Percentiles rank a stretch among this genome's conserved stretches.
These are phyloP conservation scores for Termitomyces sp. DNA, from an alignment of 768 basidiomycete species.

Conservation along the genomic window DNA sequence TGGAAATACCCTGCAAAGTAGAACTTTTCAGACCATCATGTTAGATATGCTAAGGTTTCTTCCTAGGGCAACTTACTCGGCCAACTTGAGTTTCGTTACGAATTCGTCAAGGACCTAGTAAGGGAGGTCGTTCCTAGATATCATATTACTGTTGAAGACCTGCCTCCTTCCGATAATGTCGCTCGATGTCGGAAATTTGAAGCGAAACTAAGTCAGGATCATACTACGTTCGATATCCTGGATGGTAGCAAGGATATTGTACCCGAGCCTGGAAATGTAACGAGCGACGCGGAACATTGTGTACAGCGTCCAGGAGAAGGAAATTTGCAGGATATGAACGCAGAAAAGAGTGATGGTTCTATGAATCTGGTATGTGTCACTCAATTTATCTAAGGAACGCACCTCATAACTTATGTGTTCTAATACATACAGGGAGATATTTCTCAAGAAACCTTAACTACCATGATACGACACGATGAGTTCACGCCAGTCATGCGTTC, in stretches of 20 bases:
- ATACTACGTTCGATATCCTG: constrained; percentile 22
- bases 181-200: constrained; percentile 36
- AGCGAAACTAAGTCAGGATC: constrained; percentile 53
- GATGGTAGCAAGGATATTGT: background rate
- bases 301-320: background rate
- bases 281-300: background rate
- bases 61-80: constrained; percentile 61
- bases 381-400: background rate
- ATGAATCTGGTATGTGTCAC: constrained; percentile 12
- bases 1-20: constrained; percentile 60
- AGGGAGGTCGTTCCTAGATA: constrained; percentile 43
- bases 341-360: background rate
- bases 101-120: constrained; percentile 35
- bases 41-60: background rate
- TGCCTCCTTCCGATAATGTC: constrained; percentile 50
- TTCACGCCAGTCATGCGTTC: constrained; percentile 45
- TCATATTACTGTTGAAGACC: constrained; percentile 44
- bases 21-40: constrained; percentile 2
- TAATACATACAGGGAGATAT: constrained; percentile 47
- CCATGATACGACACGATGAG: constrained; percentile 75
- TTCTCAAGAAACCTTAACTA: constrained; percentile 64
- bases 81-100: constrained; percentile 44
- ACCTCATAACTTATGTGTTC: background rate
- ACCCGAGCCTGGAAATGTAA: background rate
- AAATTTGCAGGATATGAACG: background rate